phyloP scores from a whole-genome alignment of 2,329 filamentous ascomycete genomes.

The Arthrobotrys sinensis region DNA sequence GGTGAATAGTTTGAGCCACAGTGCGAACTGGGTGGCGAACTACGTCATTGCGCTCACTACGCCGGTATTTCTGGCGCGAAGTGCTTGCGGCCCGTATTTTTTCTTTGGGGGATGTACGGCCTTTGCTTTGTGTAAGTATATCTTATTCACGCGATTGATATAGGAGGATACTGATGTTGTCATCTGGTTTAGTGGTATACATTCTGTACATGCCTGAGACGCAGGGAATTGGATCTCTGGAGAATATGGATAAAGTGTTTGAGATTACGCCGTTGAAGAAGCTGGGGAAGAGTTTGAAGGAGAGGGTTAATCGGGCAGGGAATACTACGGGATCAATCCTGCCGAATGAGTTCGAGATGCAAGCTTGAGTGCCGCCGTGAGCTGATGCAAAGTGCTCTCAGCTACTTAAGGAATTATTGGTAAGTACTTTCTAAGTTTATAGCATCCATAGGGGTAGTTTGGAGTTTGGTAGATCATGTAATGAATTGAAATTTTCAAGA shows the following conservation, averaged over 20 bases:
- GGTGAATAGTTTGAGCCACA: constrained; percentile 72
- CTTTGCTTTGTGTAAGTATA: constrained; percentile 65
- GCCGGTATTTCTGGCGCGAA: constrained; percentile 62
- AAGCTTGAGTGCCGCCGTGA: no score
- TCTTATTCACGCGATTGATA: neutral
- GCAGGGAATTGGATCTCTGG: constrained; percentile 53
- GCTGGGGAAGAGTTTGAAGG: constrained; percentile 48
- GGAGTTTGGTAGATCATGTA: no score
- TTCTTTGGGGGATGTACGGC: constrained; percentile 69
- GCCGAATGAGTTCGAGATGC: constrained; percentile 57
- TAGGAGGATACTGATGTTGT: neutral
- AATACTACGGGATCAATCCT: constrained; percentile 37
- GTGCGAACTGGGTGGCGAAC: constrained; percentile 72
- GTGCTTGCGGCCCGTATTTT: constrained; percentile 69
- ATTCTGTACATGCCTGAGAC: constrained; percentile 60
- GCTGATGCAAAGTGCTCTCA: no score
- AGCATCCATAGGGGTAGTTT: no score
- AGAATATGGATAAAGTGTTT: constrained; percentile 60
- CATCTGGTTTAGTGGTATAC: constrained; percentile 31
- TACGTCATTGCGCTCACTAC: constrained; percentile 70
- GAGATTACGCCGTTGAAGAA: constrained; percentile 58
- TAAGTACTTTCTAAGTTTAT: no score
- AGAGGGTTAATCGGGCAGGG: constrained; percentile 29
- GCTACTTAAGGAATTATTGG: no score
- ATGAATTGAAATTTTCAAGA: no score